Evolutionary conservation across 1,139 yeast genomes (phyloP).

Genomic region (Suhomyces terraborum): DNA sequence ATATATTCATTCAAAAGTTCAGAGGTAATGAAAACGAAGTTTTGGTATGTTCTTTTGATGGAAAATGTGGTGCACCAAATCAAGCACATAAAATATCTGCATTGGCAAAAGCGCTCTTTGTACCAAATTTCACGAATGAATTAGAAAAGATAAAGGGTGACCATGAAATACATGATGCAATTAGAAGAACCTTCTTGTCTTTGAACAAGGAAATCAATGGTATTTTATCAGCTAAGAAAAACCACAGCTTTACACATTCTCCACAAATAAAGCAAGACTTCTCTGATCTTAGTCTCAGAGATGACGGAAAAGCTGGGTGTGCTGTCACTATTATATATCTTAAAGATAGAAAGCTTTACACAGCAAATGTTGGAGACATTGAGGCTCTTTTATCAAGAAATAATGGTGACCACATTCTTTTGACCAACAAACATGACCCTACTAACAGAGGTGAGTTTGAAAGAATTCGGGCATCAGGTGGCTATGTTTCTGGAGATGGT

Average conservation of each 20-base stretch:
- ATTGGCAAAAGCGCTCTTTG: conserved; percentile 72
- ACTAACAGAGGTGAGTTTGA: conserved; percentile 79
- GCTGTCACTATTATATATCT: conserved; percentile 81
- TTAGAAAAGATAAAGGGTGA: conserved; percentile 50
- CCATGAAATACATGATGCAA: conserved; percentile 60
- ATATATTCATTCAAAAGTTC: conserved; percentile 83
- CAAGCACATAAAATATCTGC: conserved; percentile 74
- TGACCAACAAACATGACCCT: conserved; percentile 85
- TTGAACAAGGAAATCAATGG: conserved; percentile 76
- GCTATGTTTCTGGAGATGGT: conserved; percentile 84
- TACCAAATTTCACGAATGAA: conserved; percentile 63
- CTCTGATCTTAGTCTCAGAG: conserved; percentile 42
- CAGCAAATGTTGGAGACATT: conserved; percentile 91
- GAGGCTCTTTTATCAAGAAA: conserved; percentile 77
- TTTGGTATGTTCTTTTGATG: conserved; percentile 84
- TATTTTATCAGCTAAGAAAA: conserved; percentile 39
- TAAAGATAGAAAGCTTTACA: conserved; percentile 66
- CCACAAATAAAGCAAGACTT: conserved; percentile 43
- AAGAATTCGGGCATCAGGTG: conserved; percentile 88
- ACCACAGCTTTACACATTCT: conserved; percentile 28
- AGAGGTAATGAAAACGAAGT: conserved; percentile 76
- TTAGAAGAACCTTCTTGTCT: conserved; percentile 75
- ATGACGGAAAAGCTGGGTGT: conserved; percentile 83
- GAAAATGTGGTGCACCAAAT: conserved; percentile 58
- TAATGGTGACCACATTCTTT: conserved; percentile 74